Conservation (phyloP, 208 protist species). For the Tritrichomonas foetus region DNA sequence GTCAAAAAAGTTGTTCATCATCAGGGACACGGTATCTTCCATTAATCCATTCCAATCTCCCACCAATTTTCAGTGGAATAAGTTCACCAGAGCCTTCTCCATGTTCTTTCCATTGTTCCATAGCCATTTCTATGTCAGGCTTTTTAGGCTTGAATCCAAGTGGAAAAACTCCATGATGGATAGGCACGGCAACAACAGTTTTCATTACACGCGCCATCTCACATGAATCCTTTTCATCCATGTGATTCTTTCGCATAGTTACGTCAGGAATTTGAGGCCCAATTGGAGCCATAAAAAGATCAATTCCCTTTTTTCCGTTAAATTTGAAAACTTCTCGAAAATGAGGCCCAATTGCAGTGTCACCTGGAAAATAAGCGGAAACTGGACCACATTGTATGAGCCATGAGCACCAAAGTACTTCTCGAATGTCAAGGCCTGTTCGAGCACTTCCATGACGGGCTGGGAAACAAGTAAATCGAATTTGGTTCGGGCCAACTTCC, state of each 20-base stretch:
- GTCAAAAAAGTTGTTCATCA: too few relatives aligned
- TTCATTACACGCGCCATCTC: neutral
- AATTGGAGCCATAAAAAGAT: neutral
- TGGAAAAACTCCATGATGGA: conserved; percentile 9
- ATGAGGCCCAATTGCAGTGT: neutral
- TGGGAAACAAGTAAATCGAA: neutral
- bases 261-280: neutral
- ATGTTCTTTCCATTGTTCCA: too few relatives aligned
- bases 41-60: too few relatives aligned
- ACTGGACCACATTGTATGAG: neutral
- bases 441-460: neutral
- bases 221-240: neutral
- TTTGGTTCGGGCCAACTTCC: too few relatives aligned
- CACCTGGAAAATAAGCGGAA: neutral
- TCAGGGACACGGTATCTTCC: too few relatives aligned
- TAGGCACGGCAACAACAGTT: neutral
- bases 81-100: too few relatives aligned
- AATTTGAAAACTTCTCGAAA: neutral
- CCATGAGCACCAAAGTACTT: conserved; percentile 26
- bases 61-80: too few relatives aligned
- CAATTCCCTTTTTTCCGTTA: neutral
- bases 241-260: neutral
- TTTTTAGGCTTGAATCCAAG: neutral
- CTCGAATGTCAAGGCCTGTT: neutral
- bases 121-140: neutral